Base-by-base conservation (phyloP, 73 alveolate species). In the Stentor roeselii region DNA sequence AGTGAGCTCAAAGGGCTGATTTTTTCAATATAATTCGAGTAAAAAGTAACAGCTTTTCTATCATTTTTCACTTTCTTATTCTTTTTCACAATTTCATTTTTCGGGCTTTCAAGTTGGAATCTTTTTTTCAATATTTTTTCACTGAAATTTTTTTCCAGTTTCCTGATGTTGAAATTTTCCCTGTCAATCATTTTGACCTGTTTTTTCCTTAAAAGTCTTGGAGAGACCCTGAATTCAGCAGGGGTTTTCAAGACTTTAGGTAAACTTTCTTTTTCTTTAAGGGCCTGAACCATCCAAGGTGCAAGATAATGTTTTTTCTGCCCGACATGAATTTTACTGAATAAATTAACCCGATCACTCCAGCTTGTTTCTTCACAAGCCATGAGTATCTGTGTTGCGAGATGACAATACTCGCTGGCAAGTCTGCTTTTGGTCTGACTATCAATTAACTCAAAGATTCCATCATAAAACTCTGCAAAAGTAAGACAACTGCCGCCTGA, bases 381-480 rank as follows among this genome's bases (percentile, higher is more conserved):
- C 67, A 6, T 50, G 21, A 50, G 67, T 21, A 50, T 11, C 67
- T 50, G 67, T 50, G 67, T 11, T 11, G 67, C 67, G 21, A 50
- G 21, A 50, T 50, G 67, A 6, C 6, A 11, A 61, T 61, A 61
- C 82, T 61, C 82, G 15, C 42, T 14, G 27, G 82, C 82, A 11
- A 30, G 38, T 14, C 21, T 61, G 14, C 58, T 30, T 35, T 30
- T 61, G 6, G 82, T 61, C 21, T 30, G 11, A 30, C 27, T 61
- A 61, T 61, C 82, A 6, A 61, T 6, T 6, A 61, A 61, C 42
- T 61, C 82, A 61, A 61, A 61, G 27, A 61, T 6, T 30, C 58
- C 37, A 35, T 61, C 82, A 61, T 61, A 61, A n/a, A n/a, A 61
- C 82, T 61, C 82, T n/a, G 58, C 37, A 61, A 61, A 61, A 30